A percentile compares a stretch with the other conserved stretches of the same genome.
Evolutionary conservation across 805 yeast species (phyloP).

Genomic region (Candida wancherniae): DNA sequence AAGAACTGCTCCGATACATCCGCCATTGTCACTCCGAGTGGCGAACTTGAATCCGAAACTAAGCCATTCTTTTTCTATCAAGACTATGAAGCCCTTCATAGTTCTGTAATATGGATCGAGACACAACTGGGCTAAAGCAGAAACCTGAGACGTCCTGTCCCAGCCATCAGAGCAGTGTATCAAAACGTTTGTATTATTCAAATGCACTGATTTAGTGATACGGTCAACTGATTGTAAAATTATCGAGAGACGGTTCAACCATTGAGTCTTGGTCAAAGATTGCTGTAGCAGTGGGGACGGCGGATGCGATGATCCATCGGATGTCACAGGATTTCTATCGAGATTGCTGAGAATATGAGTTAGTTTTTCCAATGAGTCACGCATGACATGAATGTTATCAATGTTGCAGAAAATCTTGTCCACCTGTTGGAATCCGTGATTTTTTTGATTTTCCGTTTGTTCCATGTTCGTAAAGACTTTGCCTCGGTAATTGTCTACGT

Average conservation of each 20-base stretch:
- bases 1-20: slow-evolving; percentile 38
- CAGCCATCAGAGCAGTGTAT: slow-evolving; percentile 98
- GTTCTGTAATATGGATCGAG: slow-evolving; percentile 90
- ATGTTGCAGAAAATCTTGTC: slow-evolving; percentile 82
- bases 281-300: slow-evolving; percentile 37
- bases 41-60: slow-evolving; percentile 89
- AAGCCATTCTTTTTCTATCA: slow-evolving; percentile 93
- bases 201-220: slow-evolving; percentile 74
- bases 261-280: slow-evolving; percentile 59
- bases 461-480: no score
- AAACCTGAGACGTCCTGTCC: slow-evolving; percentile 92
- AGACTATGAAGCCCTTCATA: slow-evolving; percentile 74
- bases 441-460: not conserved
- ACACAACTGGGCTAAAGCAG: slow-evolving; percentile 79
- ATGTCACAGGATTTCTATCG: slow-evolving; percentile 47
- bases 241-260: slow-evolving; percentile 71
- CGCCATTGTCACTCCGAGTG: slow-evolving; percentile 77
- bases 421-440: slow-evolving; percentile 27
- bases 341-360: slow-evolving; percentile 60
- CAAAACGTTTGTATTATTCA: slow-evolving; percentile 75
- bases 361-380: slow-evolving; percentile 70
- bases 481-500: slow-evolving; percentile 74
- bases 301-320: slow-evolving; percentile 17
- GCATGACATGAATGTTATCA: slow-evolving; percentile 93
- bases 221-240: slow-evolving; percentile 73